Evolutionary conservation across 805 yeast genomes (phyloP), one percentile per base, ranked within the genome.

Genomic region (Starmerella gropengiesseri): DNA sequence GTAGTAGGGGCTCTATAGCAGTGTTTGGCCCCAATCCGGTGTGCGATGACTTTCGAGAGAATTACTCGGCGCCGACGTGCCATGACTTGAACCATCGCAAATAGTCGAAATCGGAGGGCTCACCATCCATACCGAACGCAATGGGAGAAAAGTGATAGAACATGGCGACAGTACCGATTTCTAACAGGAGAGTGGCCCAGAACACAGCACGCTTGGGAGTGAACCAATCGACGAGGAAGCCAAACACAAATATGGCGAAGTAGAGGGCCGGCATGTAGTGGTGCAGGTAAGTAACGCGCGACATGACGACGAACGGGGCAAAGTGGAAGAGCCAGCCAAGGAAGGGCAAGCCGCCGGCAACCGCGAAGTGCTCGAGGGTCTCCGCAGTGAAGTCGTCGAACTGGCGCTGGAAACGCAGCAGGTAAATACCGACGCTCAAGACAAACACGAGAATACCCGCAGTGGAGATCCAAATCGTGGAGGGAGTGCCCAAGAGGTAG

Each of bases 271-370:
- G 98, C 52, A 86, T 74, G 63, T 89, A 89, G 62, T 89, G 98
- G 64, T 89, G 98, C 26, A 89, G 91, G 60, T 91, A 89, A 2
- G 94, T 86, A 44, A 91, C 96, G 68, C 98, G 81, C 11, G 93
- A 86, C 98, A 89, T 89, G 46, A 85, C 64, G 25, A 81, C 74
- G 64, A 89, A 89, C 26, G 98, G 97, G 56, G 82, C 58, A 63
- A 69, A 89, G 63, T 89, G 96, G 55, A 85, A 68, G 32, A 77
- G 70, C 96, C 96, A 89, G 9, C 95, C 94, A 31, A 83, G 57
- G 66, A 87, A 80, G 20, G 97, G 95, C 54, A 82, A 75, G 26
- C 81, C 56, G 42, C 94, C 95, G 30, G 82, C 81, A 63, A 75
- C 66, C 13, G 70, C 51, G 48, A 69, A 67, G 42, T 53, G 60